Evolutionary conservation across 2,329 filamentous ascomycete genomes (phyloP).

Genomic region (Xylaria polymorpha): DNA sequence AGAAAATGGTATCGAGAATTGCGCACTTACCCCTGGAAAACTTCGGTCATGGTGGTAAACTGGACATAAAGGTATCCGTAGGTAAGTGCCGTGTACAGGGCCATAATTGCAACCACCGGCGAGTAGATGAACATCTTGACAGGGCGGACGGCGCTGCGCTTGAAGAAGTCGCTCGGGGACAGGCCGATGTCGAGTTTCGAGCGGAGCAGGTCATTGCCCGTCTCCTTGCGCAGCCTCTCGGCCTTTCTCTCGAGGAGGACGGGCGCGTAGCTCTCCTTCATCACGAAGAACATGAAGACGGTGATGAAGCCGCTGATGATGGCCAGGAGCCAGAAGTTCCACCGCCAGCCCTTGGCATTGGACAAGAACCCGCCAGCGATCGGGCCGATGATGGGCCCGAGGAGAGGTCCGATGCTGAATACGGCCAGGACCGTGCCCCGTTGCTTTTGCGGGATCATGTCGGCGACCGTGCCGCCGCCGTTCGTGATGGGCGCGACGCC

Average conservation of each 20-base stretch:
- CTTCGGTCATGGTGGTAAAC: constrained; percentile 56
- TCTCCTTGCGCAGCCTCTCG: constrained; percentile 55
- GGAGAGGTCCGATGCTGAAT: constrained; percentile 50
- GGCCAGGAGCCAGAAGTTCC: constrained; percentile 54
- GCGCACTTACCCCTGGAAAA: constrained; percentile 49
- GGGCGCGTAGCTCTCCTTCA: constrained; percentile 55
- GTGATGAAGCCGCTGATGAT: constrained; percentile 49
- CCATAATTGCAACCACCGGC: constrained; percentile 51
- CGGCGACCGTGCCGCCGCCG: constrained; percentile 73
- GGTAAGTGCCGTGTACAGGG: constrained; percentile 46
- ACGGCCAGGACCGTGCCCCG: constrained; percentile 62
- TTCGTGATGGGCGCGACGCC: constrained; percentile 72
- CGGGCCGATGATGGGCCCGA: constrained; percentile 53
- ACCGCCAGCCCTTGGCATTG: constrained; percentile 51
- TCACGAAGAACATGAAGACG: constrained; percentile 48
- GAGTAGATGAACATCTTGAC: constrained; percentile 53
- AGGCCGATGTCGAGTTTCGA: constrained; percentile 59
- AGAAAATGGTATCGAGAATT: neutral
- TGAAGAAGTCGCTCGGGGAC: constrained; percentile 49
- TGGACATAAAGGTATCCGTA: constrained; percentile 56
- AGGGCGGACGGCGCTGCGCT: constrained; percentile 52
- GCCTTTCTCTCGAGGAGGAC: constrained; percentile 53
- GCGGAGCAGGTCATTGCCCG: constrained; percentile 60
- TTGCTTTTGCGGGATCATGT: constrained; percentile 65
- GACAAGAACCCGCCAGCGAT: constrained; percentile 52